phyloP scores from a whole-genome alignment of 345 rosid genomes.

The Angophora floribunda region DNA sequence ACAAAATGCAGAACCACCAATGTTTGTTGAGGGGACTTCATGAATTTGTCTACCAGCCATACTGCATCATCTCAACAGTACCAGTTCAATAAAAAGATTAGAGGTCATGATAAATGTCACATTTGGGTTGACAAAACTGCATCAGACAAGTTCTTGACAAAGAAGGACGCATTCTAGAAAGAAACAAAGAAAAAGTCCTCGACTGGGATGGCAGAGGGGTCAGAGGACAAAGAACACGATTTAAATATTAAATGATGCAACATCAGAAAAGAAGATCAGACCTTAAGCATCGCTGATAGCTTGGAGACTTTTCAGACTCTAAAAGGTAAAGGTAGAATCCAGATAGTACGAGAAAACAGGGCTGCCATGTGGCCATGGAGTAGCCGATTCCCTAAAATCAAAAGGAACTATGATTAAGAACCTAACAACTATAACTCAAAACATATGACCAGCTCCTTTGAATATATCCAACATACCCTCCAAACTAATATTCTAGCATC shows the following conservation, averaged over 20 bases:
- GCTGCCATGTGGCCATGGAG: constrained; percentile 90
- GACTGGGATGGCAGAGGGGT: background rate
- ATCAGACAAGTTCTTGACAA: background rate
- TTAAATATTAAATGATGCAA: background rate
- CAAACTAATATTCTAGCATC: constrained; percentile 88
- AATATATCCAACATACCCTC: constrained; percentile 46
- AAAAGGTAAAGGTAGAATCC: constrained; percentile 76
- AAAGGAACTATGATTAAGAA: background rate
- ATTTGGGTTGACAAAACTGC: background rate
- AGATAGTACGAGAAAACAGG: constrained; percentile 80
- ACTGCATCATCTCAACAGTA: constrained; percentile 38
- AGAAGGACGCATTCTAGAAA: background rate
- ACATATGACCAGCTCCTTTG: constrained; percentile 6
- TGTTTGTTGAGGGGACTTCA: constrained; percentile 68
- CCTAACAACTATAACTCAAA: background rate
- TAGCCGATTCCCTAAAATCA: constrained; percentile 84
- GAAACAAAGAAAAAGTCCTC: background rate
- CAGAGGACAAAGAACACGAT: background rate
- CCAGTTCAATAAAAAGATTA: background rate
- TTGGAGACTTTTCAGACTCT: constrained; percentile 76
- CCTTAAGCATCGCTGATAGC: constrained; percentile 86
- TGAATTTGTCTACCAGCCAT: constrained; percentile 88
- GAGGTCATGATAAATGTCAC: background rate
- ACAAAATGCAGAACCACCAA: constrained; percentile 85
- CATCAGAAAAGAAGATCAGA: constrained; percentile 14